Evolutionary conservation across 2,329 filamentous ascomycete species (phyloP).

Genomic region (Cytospora piceae): DNA sequence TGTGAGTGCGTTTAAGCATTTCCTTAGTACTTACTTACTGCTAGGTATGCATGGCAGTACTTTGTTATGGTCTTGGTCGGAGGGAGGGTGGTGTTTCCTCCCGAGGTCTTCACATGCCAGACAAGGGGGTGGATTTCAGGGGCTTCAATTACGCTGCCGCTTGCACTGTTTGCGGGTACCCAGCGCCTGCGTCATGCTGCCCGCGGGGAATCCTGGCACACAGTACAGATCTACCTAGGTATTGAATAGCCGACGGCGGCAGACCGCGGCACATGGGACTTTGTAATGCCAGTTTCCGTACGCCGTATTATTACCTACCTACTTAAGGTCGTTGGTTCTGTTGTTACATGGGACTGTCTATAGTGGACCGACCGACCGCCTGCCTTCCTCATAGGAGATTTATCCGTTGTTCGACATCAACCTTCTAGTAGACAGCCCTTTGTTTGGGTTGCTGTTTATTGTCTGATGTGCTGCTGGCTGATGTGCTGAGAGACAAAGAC

Average conservation of each 20-base stretch:
- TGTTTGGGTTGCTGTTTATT: background rate
- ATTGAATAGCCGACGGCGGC: background rate
- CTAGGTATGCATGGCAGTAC: background rate
- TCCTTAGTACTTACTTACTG: background rate
- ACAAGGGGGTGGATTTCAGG: background rate
- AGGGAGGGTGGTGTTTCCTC: background rate
- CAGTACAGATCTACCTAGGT: too few species aligned
- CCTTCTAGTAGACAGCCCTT: background rate
- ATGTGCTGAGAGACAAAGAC: background rate
- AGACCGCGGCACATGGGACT: background rate
- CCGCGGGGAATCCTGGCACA: constrained; percentile 9
- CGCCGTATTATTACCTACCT: background rate
- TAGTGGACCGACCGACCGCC: background rate
- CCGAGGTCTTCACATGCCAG: constrained; percentile 26
- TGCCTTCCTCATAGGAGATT: background rate
- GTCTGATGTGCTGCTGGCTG: background rate
- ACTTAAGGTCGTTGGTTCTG: background rate
- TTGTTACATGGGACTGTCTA: background rate
- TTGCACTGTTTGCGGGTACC: background rate
- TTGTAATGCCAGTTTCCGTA: too few species aligned
- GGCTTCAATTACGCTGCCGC: constrained; percentile 5
- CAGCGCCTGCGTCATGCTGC: constrained; percentile 18
- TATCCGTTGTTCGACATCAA: background rate
- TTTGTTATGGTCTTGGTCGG: too few species aligned
- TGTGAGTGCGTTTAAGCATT: background rate